phyloP scores from a whole-genome alignment of 2,329 filamentous ascomycete genomes.

The Colletotrichum sp. region DNA sequence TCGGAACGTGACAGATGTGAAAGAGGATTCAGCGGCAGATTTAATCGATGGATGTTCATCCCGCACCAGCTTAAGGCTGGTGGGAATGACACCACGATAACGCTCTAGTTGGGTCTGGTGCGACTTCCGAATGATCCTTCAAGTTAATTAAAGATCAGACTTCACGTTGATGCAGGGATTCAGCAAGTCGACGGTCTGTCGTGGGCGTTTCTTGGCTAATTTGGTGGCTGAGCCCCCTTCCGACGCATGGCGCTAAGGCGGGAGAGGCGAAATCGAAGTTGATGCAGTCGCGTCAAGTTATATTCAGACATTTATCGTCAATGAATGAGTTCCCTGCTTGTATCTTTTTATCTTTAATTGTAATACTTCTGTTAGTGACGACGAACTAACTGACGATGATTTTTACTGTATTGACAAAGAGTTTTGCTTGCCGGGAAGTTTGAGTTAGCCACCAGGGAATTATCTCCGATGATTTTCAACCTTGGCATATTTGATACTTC shows the following conservation, averaged over 20 bases:
- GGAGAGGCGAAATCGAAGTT: neutral
- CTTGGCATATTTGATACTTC: rapidly evolving
- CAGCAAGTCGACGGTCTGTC: neutral
- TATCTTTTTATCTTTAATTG: neutral
- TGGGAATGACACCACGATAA: neutral
- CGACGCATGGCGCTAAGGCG: neutral
- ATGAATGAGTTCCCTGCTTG: neutral
- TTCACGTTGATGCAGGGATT: neutral
- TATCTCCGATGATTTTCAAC: neutral
- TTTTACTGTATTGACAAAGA: neutral
- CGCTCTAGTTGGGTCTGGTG: neutral
- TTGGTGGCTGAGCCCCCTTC: neutral
- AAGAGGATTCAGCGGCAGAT: neutral
- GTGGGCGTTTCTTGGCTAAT: neutral
- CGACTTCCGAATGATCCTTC: neutral
- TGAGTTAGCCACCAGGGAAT: neutral
- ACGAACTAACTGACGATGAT: neutral
- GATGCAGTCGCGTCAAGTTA: too few species aligned
- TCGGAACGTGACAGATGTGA: neutral
- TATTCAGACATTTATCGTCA: neutral
- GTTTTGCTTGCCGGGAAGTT: neutral
- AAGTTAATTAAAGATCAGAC: neutral
- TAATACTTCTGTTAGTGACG: neutral
- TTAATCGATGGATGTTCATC: neutral
- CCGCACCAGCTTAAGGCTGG: neutral